Percentiles rank a stretch among this genome's conserved stretches.
phyloP scores from a whole-genome alignment of 495 filamentous ascomycete genomes.

The Glarea lozoyensis region DNA sequence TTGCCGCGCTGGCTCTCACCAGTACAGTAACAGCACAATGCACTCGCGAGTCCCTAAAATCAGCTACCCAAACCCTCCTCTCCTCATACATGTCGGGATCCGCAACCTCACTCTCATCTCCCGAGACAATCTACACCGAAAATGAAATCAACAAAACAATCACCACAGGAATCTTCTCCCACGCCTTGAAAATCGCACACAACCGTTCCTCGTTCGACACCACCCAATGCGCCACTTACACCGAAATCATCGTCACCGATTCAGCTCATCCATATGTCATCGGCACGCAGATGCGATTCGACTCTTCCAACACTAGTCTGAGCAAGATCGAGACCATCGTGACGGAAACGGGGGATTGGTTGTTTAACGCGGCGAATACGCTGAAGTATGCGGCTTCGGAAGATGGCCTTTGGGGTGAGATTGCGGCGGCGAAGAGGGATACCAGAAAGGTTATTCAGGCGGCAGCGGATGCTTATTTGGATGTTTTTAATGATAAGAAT shows the following conservation, averaged over 20 bases:
- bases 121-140: constrained; percentile 17
- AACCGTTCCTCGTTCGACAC: constrained; percentile 38
- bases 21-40: background rate
- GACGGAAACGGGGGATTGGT: constrained; percentile 35
- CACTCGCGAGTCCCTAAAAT: background rate
- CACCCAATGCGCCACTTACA: constrained; percentile 41
- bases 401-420: constrained; percentile 5
- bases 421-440: background rate
- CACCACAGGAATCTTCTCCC: constrained; percentile 28
- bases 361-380: constrained; percentile 43
- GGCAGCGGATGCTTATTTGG: constrained; percentile 18
- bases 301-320: constrained; percentile 16
- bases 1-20: background rate
- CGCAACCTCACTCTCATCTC: constrained; percentile 20
- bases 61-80: background rate
- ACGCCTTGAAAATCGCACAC: constrained; percentile 37
- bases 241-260: constrained; percentile 38
- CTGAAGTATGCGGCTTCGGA: constrained; percentile 28
- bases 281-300: constrained; percentile 36
- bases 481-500: constrained; percentile 20
- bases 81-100: constrained; percentile 6
- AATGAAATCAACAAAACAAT: constrained; percentile 31
- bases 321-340: constrained; percentile 34
- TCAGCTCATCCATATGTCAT: constrained; percentile 37
- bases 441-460: constrained; percentile 2